Evolutionary conservation across 1,284 basidiomycete genomes (phyloP).

Genomic region (Xanthoconium separans): DNA sequence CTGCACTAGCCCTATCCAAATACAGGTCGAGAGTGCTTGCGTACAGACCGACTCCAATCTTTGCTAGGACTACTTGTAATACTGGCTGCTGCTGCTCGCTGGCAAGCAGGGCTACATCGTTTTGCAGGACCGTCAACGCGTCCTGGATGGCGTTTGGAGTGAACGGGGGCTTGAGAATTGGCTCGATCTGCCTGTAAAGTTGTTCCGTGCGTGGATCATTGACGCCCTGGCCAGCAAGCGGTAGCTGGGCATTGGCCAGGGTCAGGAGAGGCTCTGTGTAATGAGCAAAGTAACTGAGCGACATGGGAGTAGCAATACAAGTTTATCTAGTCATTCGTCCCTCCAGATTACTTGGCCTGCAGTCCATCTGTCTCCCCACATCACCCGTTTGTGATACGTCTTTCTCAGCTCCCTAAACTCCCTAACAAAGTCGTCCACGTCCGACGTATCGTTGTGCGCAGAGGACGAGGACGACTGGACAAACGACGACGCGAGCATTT

Average conservation of each 20-base stretch:
- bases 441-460: constrained; percentile 45
- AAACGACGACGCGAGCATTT: constrained; percentile 78
- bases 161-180: constrained; percentile 22
- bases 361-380: constrained; percentile 87
- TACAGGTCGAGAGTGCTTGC: constrained; percentile 55
- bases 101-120: background rate
- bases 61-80: constrained; percentile 37
- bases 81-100: constrained; percentile 1
- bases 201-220: constrained; percentile 10
- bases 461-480: constrained; percentile 54
- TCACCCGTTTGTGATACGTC: constrained; percentile 84
- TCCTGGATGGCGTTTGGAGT: constrained; percentile 13
- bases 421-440: constrained; percentile 83
- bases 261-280: constrained; percentile 29
- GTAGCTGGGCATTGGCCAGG: constrained; percentile 11
- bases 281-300: constrained; percentile 25
- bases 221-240: constrained; percentile 4
- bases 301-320: constrained; percentile 20
- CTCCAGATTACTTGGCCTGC: constrained; percentile 82
- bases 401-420: constrained; percentile 86
- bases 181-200: constrained; percentile 17
- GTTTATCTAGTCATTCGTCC: constrained; percentile 43
- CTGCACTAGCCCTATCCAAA: constrained; percentile 58
- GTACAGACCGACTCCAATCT: constrained; percentile 57
- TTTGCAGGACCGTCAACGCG: constrained; percentile 17